Evolutionary conservation across 2,329 filamentous ascomycete species (phyloP).

Genomic region (Zymoseptoria brevis): DNA sequence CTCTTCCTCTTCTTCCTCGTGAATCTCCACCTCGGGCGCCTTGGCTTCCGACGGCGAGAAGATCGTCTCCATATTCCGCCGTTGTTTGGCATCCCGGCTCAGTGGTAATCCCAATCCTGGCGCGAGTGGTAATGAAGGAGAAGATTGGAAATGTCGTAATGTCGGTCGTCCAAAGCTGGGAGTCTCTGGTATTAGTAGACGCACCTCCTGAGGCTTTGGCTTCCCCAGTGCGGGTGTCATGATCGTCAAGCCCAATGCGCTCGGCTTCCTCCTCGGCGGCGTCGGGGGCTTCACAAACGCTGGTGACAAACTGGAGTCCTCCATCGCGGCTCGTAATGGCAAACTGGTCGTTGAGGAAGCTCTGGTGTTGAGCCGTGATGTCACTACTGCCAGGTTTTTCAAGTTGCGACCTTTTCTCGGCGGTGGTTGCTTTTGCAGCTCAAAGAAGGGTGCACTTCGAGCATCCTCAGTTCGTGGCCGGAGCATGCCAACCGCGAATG

Average conservation of each 20-base stretch:
- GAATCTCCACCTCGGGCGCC: slow-evolving; percentile 7
- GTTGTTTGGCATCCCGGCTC: slow-evolving; percentile 7
- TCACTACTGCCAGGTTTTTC: slow-evolving; percentile 75
- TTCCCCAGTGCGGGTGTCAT: slow-evolving; percentile 54
- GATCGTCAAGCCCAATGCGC: slow-evolving; percentile 65
- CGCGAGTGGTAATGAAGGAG: slow-evolving; percentile 50
- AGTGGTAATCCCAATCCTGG: slow-evolving; percentile 32
- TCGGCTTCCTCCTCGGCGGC: slow-evolving; percentile 62
- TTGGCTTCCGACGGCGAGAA: slow-evolving; percentile 21
- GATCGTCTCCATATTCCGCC: slow-evolving; percentile 24
- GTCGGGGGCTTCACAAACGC: slow-evolving; percentile 74
- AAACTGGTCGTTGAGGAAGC: slow-evolving; percentile 44
- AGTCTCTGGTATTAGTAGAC: slow-evolving; percentile 50
- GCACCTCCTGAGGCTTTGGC: slow-evolving; percentile 51
- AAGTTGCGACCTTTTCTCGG: slow-evolving; percentile 68
- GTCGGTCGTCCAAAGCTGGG: slow-evolving; percentile 45
- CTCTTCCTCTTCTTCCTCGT: slow-evolving; percentile 40
- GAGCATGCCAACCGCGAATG: slow-evolving; percentile 53
- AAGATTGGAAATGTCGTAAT: slow-evolving; percentile 55
- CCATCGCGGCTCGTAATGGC: slow-evolving; percentile 45
- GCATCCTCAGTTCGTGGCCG: slow-evolving; percentile 42
- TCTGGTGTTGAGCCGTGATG: slow-evolving; percentile 41
- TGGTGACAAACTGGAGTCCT: slow-evolving; percentile 53
- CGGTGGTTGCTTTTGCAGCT: slow-evolving; percentile 40
- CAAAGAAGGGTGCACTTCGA: slow-evolving; percentile 48